Evolutionary conservation across 2,329 filamentous ascomycete species (phyloP).

Genomic region (Aspergillus viridinutans): DNA sequence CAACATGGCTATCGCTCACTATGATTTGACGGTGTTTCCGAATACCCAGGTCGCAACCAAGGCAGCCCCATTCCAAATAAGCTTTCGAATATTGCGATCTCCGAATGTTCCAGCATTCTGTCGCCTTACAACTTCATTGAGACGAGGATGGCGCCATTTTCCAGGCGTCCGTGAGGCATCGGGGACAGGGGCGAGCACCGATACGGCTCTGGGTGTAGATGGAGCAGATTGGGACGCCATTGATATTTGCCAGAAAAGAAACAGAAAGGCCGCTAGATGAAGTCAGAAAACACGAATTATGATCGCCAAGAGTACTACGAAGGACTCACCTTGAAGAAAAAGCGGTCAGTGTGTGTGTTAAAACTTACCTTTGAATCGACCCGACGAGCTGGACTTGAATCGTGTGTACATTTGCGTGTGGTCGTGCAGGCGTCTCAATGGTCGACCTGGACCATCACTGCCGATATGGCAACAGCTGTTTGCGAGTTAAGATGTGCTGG

Average conservation of each 20-base stretch:
- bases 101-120: conserved; percentile 75
- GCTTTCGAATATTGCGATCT: conserved; percentile 67
- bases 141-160: conserved; percentile 84
- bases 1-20: conserved; percentile 25
- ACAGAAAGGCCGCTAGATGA: not conserved
- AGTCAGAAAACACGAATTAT: not conserved
- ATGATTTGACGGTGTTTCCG: conserved; percentile 34
- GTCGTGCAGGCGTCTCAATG: not conserved
- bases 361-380: conserved; percentile 9
- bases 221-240: conserved; percentile 37
- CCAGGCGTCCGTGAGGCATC: conserved; percentile 52
- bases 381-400: not conserved
- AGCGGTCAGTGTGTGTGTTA: not conserved
- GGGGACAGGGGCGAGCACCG: conserved; percentile 24
- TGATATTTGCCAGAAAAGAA: conserved; percentile 10
- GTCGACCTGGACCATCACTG: conserved; percentile 6
- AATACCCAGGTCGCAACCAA: conserved; percentile 49
- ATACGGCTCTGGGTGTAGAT: conserved; percentile 38
- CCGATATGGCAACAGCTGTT: not conserved
- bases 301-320: not conserved
- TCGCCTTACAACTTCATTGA: conserved; percentile 79
- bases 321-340: conserved; percentile 7
- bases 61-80: conserved; percentile 63
- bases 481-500: not conserved
- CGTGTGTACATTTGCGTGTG: conserved; percentile 7